Base-by-base conservation (phyloP, 192 early-diverging fungal genomes). In the Gamsiella multidivaricata region DNA sequence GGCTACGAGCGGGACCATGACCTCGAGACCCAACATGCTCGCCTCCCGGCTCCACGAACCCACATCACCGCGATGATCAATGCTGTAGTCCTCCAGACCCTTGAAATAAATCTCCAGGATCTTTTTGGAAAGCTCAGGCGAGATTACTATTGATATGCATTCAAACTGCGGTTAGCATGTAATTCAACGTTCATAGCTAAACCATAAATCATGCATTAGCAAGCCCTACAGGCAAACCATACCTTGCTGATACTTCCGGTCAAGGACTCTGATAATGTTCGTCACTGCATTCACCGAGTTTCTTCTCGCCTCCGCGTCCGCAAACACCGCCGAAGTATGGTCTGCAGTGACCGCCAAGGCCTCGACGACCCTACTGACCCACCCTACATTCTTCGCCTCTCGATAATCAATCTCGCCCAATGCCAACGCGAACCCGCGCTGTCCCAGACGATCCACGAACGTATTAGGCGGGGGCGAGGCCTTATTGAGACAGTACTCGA, bases 41-140 rank as follows among this genome's bases (percentile, higher is more conserved):
- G 88, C 85, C 65, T 94, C 84, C 20, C 97, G 92, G 15, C 95
- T 86, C 93, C 95, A 96, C 2, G 94, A 96, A 4, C 97, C 97
- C 42, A 99, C 93, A 80, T 99, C 97, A 22, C 97, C 97, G 32
- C 97, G 90, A 39, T 91, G 90, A 64, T 98, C 97, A 3, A 87
- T 86, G 47, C 89, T 91, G 58, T 96, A 95, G 76, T 99, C 97
- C 23, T 90, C 78, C 39, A 97, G 80, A 4, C 92, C 93, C 1
- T 57, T 78, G 22, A 90, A 66, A 51, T 94, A 83, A 12, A 88
- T 81, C 7, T 83, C 54, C 2, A 92, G 29, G 20, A 91, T 72
- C 10, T 50, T 50, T 26, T 47, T 39, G 26, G 87, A 88, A 1
- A 87, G 33, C 9, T 79, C 61, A n/a, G 55, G 25, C 22, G 81